Evolutionary conservation across 768 basidiomycete genomes (phyloP).

Genomic region (Cyclocybe aegerita): DNA sequence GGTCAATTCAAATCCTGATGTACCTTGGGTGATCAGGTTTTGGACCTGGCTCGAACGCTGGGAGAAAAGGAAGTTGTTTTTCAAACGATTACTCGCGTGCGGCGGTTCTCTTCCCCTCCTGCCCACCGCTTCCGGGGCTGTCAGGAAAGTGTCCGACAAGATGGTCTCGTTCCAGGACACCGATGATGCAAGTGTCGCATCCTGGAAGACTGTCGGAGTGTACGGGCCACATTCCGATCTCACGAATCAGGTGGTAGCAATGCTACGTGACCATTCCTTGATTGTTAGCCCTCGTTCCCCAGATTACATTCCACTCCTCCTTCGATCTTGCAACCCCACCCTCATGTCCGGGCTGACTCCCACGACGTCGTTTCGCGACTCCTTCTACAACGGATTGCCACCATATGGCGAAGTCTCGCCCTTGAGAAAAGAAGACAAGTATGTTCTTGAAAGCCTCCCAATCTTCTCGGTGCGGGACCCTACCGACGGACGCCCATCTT

Average conservation of each 20-base stretch:
- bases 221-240: conserved; percentile 1
- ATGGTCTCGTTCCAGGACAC: conserved; percentile 2
- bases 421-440: too few species aligned
- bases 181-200: neutral
- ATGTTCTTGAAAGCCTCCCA: too few species aligned
- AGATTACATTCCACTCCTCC: neutral
- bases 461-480: too few species aligned
- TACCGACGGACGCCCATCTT: too few species aligned
- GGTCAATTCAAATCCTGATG: neutral
- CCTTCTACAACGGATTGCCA: conserved; percentile 1
- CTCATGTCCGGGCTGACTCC: neutral
- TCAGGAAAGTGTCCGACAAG: conserved; percentile 4
- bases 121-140: conserved; percentile 2
- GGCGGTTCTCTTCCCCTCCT: conserved; percentile 3
- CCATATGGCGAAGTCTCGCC: too few species aligned
- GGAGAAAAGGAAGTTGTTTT: neutral
- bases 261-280: neutral
- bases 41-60: conserved; percentile 10
- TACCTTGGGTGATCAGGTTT: conserved; percentile 9
- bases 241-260: neutral
- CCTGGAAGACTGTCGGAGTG: conserved; percentile 8
- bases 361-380: neutral
- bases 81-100: neutral
- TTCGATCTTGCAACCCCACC: conserved; percentile 1
- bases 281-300: neutral